phyloP scores from a whole-genome alignment of 2,329 filamentous ascomycete species.

The Geosmithia putterillii region DNA sequence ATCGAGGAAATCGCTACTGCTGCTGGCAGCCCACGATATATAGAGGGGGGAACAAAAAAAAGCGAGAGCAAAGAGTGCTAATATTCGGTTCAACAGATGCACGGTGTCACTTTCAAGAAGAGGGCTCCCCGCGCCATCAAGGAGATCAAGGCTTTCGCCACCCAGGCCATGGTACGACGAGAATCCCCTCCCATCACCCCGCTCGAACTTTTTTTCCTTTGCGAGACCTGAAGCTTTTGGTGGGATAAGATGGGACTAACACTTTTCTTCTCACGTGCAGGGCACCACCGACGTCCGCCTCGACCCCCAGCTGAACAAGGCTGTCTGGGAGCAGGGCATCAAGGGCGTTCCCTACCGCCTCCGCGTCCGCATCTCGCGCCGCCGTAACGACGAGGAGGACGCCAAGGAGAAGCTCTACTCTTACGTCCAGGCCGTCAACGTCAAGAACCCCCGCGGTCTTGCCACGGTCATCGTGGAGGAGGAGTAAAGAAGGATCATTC shows the following conservation, averaged over 20 bases:
- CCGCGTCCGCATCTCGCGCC: conserved; percentile 95
- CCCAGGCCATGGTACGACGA: conserved; percentile 89
- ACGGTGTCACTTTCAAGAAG: conserved; percentile 99
- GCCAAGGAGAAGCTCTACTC: conserved; percentile 99
- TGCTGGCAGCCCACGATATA: conserved; percentile 3
- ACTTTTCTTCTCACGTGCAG: conserved; percentile 33
- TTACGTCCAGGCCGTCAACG: conserved; percentile 99
- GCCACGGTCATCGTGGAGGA: conserved; percentile 79
- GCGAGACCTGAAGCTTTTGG: not conserved
- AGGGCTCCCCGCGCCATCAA: conserved; percentile 96
- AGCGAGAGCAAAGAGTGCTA: conserved; percentile 3
- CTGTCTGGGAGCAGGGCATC: conserved; percentile 98
- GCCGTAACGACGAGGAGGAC: conserved; percentile 99
- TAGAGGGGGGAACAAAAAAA: conserved; percentile 5
- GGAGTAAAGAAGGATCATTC: conserved; percentile 13
- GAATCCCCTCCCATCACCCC: not conserved
- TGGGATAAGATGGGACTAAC: not conserved
- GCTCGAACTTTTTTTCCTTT: not conserved
- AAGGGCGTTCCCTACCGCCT: conserved; percentile 98
- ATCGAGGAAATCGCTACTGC: not conserved
- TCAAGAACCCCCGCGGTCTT: conserved; percentile 98
- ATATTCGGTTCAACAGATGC: conserved; percentile 47
- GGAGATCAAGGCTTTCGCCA: conserved; percentile 95
- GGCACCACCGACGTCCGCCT: conserved; percentile 94
- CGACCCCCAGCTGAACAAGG: conserved; percentile 99